Percentiles rank a stretch among this genome's conserved stretches.
Conservation (phyloP, 352 stramenopile genomes). For the Plasmopara muralis region DNA sequence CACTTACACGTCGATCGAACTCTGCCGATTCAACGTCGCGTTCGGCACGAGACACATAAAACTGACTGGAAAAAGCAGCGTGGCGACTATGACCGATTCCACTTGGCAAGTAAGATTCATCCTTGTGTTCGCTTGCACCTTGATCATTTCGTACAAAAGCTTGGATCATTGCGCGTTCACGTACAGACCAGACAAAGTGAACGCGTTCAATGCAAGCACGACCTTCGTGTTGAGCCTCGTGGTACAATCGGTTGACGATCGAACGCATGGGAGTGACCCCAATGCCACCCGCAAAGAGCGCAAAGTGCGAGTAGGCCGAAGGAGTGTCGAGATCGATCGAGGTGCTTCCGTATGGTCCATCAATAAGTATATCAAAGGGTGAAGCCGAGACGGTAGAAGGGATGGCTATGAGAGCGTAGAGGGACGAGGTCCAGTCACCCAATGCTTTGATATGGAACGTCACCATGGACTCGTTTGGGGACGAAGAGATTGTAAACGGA, state of each 20-base stretch:
- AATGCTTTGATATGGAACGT: constrained; percentile 54
- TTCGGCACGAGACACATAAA: constrained; percentile 29
- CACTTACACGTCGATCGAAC: constrained; percentile 17
- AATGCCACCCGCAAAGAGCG: constrained; percentile 40
- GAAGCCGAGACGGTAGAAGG: not conserved
- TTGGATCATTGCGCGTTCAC: constrained; percentile 28
- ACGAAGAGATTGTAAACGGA: constrained; percentile 79
- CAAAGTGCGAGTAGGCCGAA: constrained; percentile 38
- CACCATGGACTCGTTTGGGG: constrained; percentile 51
- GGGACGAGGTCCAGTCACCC: constrained; percentile 55
- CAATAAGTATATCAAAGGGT: constrained; percentile 24
- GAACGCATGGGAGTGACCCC: constrained; percentile 42
- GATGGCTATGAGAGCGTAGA: constrained; percentile 18
- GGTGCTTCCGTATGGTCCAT: constrained; percentile 42
- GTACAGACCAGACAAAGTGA: constrained; percentile 43
- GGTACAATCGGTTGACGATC: constrained; percentile 32
- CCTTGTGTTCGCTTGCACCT: not conserved
- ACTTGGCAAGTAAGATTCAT: not conserved
- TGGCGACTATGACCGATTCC: not conserved
- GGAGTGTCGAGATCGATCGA: constrained; percentile 33
- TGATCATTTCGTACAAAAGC: constrained; percentile 17
- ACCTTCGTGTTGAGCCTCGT: constrained; percentile 11
- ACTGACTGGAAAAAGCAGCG: constrained; percentile 26
- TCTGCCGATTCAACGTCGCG: constrained; percentile 20
- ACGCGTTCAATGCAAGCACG: constrained; percentile 25